Percentiles rank a stretch among this genome's conserved stretches.
phyloP scores from a whole-genome alignment of 148 eudicot genomes.

The Vaccinium darrowii region DNA sequence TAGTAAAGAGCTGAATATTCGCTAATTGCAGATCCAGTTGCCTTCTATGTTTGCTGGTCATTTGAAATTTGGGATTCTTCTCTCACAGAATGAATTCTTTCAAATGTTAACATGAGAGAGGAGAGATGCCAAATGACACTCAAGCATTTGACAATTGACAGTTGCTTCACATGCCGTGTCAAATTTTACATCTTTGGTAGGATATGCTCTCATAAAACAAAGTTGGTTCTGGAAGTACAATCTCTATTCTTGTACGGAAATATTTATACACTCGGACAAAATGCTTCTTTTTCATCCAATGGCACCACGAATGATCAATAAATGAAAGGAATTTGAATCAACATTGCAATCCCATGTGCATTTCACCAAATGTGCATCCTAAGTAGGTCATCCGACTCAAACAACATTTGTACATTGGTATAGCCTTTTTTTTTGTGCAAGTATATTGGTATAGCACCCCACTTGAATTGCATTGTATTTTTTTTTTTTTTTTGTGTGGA shows the following conservation, averaged over 20 bases:
- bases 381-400: neutral
- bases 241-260: neutral
- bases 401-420: neutral
- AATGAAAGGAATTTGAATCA: neutral
- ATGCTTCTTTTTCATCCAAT: neutral
- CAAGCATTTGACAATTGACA: no score
- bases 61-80: conserved; percentile 6
- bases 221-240: no score
- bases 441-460: neutral
- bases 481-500: no score
- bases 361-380: neutral
- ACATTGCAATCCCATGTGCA: neutral
- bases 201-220: neutral
- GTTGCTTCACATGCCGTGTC: no score
- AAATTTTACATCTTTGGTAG: neutral
- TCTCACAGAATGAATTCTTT: neutral
- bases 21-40: conserved; percentile 42
- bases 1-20: neutral
- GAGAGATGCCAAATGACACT: no score
- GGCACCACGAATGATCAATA: neutral
- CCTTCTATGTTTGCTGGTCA: conserved; percentile 83
- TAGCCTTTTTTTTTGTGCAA: no score
- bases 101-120: neutral
- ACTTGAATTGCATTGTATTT: neutral
- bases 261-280: neutral